These are phyloP conservation scores for Circinella umbellata DNA, from an alignment of 371 early-diverging fungal genomes.

Conservation along the genomic window DNA sequence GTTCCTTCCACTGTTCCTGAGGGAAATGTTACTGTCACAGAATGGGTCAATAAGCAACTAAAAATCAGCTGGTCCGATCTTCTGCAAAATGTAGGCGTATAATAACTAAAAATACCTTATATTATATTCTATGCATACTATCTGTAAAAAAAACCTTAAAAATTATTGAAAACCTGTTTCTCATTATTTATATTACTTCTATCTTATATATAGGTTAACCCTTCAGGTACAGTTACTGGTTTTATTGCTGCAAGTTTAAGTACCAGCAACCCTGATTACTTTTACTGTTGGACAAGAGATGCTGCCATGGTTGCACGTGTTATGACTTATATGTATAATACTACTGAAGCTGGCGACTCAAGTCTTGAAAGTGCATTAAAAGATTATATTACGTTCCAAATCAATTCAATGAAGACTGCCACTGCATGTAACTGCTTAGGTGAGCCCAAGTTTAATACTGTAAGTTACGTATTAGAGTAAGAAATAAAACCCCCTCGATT, in stretches of 20 bases:
- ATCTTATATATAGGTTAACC: constrained; percentile 24
- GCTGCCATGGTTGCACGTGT: constrained; percentile 60
- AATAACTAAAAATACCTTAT: too few species aligned
- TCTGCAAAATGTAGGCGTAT: not conserved
- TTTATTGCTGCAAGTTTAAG: constrained; percentile 46
- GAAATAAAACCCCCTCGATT: too few species aligned
- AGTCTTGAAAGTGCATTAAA: constrained; percentile 17
- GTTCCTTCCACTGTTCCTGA: constrained; percentile 25
- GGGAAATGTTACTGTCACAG: constrained; percentile 28
- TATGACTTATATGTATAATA: constrained; percentile 17
- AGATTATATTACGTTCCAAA: constrained; percentile 45
- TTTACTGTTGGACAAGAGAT: constrained; percentile 80
- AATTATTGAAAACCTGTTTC: too few species aligned
- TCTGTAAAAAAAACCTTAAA: too few species aligned
- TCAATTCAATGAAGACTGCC: constrained; percentile 23
- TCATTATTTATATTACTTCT: not conserved
- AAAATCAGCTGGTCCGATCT: not conserved
- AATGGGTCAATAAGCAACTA: constrained; percentile 18
- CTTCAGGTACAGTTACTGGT: constrained; percentile 34
- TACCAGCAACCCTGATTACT: constrained; percentile 71
- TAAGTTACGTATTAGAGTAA: not conserved
- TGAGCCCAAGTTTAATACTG: constrained; percentile 65
- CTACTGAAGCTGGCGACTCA: constrained; percentile 14
- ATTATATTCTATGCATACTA: too few species aligned
- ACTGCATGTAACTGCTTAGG: constrained; percentile 61